These are phyloP conservation scores for Aaosphaeria pasadenensis DNA, from an alignment of 2,329 filamentous ascomycete species.

Conservation along the genomic window DNA sequence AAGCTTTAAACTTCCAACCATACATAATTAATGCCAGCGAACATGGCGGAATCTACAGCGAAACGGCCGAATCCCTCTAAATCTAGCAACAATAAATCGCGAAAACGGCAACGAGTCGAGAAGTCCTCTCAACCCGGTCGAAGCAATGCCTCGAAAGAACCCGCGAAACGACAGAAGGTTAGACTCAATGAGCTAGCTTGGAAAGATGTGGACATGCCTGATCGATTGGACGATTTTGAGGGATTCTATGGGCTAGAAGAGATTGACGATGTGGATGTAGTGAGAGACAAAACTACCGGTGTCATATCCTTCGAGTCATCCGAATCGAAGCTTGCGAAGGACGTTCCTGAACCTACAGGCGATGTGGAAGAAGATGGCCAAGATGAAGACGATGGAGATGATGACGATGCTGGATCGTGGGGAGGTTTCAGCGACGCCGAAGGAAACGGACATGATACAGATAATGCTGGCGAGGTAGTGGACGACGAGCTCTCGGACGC, in stretches of 20 bases:
- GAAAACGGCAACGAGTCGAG: constrained; percentile 44
- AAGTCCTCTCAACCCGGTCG: constrained; percentile 10
- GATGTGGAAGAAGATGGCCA: constrained; percentile 9
- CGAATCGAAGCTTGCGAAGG: constrained; percentile 7
- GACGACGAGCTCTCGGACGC: background rate
- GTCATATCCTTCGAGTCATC: constrained; percentile 39
- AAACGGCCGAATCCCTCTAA: constrained; percentile 41
- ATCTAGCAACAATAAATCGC: constrained; percentile 31
- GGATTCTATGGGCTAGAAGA: constrained; percentile 92
- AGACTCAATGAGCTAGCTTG: constrained; percentile 56
- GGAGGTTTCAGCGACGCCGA: background rate
- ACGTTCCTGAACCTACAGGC: constrained; percentile 1
- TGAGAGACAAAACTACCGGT: constrained; percentile 56
- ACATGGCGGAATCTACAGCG: constrained; percentile 15
- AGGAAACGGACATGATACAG: background rate
- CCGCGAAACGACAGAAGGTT: constrained; percentile 26
- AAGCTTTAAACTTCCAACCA: too few relatives aligned
- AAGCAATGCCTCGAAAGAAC: constrained; percentile 4
- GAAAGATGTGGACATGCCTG: constrained; percentile 65
- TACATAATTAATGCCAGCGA: background rate
- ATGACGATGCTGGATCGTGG: constrained; percentile 11
- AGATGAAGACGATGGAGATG: constrained; percentile 26
- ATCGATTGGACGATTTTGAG: constrained; percentile 82
- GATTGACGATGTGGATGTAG: constrained; percentile 84
- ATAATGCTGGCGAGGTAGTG: background rate